phyloP scores from a whole-genome alignment of 768 basidiomycete species.

The Hydnum rufescens region DNA sequence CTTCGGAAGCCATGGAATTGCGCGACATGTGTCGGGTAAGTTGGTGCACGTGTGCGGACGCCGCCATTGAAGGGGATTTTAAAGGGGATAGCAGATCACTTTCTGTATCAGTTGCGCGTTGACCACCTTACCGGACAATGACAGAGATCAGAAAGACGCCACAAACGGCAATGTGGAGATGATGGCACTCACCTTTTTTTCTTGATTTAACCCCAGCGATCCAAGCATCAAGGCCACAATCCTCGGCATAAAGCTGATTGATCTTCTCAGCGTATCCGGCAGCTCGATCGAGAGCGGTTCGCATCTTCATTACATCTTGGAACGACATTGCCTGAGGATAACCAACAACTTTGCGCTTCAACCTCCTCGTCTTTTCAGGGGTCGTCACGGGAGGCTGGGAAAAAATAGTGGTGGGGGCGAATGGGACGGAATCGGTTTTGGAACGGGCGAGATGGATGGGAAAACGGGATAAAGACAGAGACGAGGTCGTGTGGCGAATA shows the following conservation, averaged over 20 bases:
- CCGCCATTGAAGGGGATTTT: background rate
- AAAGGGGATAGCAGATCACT: background rate
- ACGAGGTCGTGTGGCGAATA: too few relatives aligned
- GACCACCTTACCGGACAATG: background rate
- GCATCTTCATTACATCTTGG: conserved; percentile 37
- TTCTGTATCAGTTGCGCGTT: background rate
- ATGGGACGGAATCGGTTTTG: too few relatives aligned
- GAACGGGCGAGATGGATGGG: too few relatives aligned
- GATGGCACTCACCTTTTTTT: conserved; percentile 29
- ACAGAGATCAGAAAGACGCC: background rate
- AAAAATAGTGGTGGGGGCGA: too few relatives aligned
- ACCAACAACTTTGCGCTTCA: background rate
- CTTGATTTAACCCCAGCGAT: conserved; percentile 28
- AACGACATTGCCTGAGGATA: conserved; percentile 37
- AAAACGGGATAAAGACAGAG: too few relatives aligned
- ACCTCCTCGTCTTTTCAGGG: conserved; percentile 4
- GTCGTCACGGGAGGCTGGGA: conserved; percentile 3
- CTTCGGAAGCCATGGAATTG: conserved; percentile 52
- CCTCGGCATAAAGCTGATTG: conserved; percentile 54
- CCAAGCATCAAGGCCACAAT: conserved; percentile 69
- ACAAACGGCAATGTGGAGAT: background rate
- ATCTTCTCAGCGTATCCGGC: conserved; percentile 61
- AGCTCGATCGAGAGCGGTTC: conserved; percentile 45
- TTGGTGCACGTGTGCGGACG: background rate
- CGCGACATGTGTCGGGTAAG: conserved; percentile 50